phyloP scores from a whole-genome alignment of 441 rosid genomes.

The Mallotus japonicus region DNA sequence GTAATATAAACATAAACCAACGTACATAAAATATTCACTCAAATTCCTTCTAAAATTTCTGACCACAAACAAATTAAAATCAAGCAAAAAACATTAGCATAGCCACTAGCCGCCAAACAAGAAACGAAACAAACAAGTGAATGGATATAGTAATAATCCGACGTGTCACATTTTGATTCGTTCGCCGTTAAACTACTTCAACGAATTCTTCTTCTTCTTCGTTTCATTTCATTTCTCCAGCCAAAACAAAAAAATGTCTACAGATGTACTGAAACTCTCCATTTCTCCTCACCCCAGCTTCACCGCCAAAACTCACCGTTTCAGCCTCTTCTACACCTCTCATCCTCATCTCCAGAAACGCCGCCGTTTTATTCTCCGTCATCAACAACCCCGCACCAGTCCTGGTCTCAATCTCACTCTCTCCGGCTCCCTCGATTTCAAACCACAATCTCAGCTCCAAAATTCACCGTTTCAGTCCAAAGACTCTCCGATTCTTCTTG shows the following conservation, averaged over 20 bases:
- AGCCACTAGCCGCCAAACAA: no score
- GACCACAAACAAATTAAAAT: background rate
- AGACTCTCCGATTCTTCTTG: conserved; percentile 59
- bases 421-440: conserved; percentile 51
- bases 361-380: conserved; percentile 27
- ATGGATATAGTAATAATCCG: background rate
- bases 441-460: conserved; percentile 32
- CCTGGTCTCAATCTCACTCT: conserved; percentile 23
- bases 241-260: conserved; percentile 39
- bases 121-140: no score
- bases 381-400: background rate
- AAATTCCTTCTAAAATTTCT: background rate
- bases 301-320: conserved; percentile 17
- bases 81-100: background rate
- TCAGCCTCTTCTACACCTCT: conserved; percentile 14
- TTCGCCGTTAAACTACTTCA: no score
- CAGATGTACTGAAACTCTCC: conserved; percentile 39
- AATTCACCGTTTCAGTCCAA: conserved; percentile 22
- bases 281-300: conserved; percentile 33
- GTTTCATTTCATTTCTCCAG: background rate
- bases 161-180: conserved; percentile 12
- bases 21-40: background rate
- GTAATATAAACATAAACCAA: no score
- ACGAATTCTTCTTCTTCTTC: no score
- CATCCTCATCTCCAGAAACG: conserved; percentile 19